These are phyloP conservation scores for Groenewaldozyma auringiensis DNA, from an alignment of 1,139 yeast species.

Conservation along the genomic window DNA sequence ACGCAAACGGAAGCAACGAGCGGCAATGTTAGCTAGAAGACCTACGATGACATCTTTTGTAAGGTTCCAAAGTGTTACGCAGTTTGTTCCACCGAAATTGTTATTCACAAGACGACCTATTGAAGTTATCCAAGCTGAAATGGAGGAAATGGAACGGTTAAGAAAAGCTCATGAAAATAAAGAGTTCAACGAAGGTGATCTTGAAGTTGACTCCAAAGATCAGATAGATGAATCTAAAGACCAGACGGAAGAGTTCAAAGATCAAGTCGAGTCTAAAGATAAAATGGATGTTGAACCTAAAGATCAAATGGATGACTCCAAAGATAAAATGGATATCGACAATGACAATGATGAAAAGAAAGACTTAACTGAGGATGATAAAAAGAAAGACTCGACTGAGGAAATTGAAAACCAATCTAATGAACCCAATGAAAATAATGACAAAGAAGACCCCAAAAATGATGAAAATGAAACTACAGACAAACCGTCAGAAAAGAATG, in stretches of 20 bases:
- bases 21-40: slow-evolving; percentile 58
- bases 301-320: slow-evolving; percentile 2
- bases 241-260: not conserved
- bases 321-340: not conserved
- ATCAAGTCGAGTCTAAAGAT: not conserved
- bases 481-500: slow-evolving; percentile 3
- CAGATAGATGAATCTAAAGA: not conserved
- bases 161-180: slow-evolving; percentile 4
- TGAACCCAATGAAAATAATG: slow-evolving; percentile 3
- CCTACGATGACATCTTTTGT: slow-evolving; percentile 50
- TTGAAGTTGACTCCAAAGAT: not conserved
- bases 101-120: slow-evolving; percentile 18
- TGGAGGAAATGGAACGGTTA: slow-evolving; percentile 12
- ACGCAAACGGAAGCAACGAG: slow-evolving; percentile 70
- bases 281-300: slow-evolving; percentile 11
- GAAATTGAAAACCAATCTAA: too few relatives aligned
- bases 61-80: slow-evolving; percentile 39
- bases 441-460: slow-evolving; percentile 3
- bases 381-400: too few relatives aligned
- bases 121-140: slow-evolving; percentile 12
- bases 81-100: slow-evolving; percentile 22
- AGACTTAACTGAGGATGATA: not conserved
- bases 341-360: not conserved
- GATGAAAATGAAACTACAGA: slow-evolving; percentile 6
- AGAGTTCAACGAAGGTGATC: not conserved